Percentiles rank a stretch among this genome's conserved stretches.
phyloP scores from a whole-genome alignment of 2,329 filamentous ascomycete genomes.

The Venturiaceae sp. region DNA sequence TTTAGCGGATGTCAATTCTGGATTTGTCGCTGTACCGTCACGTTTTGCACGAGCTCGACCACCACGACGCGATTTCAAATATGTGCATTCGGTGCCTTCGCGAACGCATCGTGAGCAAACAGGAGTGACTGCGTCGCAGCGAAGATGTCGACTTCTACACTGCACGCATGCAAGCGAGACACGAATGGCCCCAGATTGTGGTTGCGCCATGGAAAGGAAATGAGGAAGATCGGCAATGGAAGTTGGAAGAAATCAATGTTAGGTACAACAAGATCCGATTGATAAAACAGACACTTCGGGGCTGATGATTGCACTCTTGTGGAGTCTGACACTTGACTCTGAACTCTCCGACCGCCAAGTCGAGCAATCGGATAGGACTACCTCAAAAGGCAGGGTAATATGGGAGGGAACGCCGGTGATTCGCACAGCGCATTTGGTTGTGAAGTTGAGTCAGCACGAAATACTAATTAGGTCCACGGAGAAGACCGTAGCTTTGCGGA shows the following conservation, averaged over 20 bases:
- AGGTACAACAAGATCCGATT: too few species aligned
- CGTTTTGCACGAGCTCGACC: neutral
- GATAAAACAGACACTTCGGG: too few species aligned
- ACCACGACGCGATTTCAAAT: neutral
- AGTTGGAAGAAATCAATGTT: too few species aligned
- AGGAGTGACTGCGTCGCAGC: constrained; percentile 2
- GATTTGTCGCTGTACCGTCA: neutral
- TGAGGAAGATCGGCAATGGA: too few species aligned
- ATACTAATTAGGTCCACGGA: neutral
- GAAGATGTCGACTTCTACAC: neutral
- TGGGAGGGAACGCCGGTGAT: neutral
- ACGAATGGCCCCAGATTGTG: neutral
- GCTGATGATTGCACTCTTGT: too few species aligned
- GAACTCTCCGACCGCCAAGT: neutral
- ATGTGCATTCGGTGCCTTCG: neutral
- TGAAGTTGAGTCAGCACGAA: neutral
- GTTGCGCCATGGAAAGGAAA: neutral
- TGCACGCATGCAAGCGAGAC: constrained; percentile 3
- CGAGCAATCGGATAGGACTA: neutral
- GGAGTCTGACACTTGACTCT: neutral
- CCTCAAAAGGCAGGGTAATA: neutral
- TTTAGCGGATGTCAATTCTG: neutral
- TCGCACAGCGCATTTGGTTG: neutral
- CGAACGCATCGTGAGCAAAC: neutral
- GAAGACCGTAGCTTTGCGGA: neutral